phyloP scores from a whole-genome alignment of 2,329 filamentous ascomycete species.

The Rutstroemia sp. region DNA sequence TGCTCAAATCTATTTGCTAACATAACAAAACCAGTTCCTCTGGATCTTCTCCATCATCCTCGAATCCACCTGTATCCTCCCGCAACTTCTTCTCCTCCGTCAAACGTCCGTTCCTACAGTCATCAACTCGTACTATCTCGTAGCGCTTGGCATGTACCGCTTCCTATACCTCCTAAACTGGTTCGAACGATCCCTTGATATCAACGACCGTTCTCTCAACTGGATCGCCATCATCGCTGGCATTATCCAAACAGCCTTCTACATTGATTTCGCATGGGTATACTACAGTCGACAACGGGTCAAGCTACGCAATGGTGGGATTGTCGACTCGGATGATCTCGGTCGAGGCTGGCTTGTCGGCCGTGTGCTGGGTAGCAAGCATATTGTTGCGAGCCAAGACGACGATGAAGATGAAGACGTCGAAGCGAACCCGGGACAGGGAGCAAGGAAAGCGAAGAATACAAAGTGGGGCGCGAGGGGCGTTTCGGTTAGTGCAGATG shows the following conservation, averaged over 20 bases:
- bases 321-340: conserved; percentile 87
- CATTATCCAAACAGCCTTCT: conserved; percentile 80
- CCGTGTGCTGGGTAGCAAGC: conserved; percentile 63
- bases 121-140: conserved; percentile 92
- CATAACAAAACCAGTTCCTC: conserved; percentile 47
- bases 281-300: conserved; percentile 91
- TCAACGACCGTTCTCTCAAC: conserved; percentile 54
- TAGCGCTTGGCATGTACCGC: conserved; percentile 81
- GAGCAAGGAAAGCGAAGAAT: conserved; percentile 1
- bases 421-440: conserved; percentile 8
- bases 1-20: neutral
- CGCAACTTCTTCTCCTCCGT: conserved; percentile 82
- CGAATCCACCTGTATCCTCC: conserved; percentile 84
- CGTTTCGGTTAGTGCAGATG: conserved; percentile 60
- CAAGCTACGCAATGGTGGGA: conserved; percentile 79
- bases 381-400: conserved; percentile 40
- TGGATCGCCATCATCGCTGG: conserved; percentile 77
- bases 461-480: conserved; percentile 52
- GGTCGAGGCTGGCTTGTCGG: conserved; percentile 77
- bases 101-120: conserved; percentile 95
- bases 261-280: conserved; percentile 93
- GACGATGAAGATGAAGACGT: conserved; percentile 22
- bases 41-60: conserved; percentile 89
- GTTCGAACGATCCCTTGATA: conserved; percentile 62
- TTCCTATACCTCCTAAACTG: conserved; percentile 88